Conservation (phyloP, 2,329 filamentous ascomycete genomes). For the Cladosporium sp. region DNA sequence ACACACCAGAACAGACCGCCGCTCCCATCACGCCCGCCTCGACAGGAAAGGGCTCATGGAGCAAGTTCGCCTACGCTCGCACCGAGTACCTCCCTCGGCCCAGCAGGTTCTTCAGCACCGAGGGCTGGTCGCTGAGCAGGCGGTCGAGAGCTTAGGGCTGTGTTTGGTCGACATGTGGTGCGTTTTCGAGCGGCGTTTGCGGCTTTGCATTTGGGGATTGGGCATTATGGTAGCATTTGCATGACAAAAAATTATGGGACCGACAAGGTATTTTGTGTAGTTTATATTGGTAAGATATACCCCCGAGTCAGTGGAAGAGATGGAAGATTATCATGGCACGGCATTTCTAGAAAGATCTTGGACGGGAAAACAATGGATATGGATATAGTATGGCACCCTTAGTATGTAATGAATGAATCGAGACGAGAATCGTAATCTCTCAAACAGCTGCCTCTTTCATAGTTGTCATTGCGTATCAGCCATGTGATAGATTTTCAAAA, state of each 20-base stretch:
- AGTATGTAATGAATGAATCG: not conserved
- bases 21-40: slow-evolving; percentile 3
- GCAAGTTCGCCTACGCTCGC: slow-evolving; percentile 1
- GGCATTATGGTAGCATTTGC: not conserved
- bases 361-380: too few species aligned
- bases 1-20: not conserved
- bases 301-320: slow-evolving; percentile 1
- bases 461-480: too few species aligned
- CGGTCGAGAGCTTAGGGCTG: not conserved
- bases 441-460: not conserved
- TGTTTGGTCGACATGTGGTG: not conserved
- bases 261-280: not conserved
- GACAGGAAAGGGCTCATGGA: not conserved
- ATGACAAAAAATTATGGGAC: not conserved
- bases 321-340: too few species aligned
- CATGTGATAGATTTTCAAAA: too few species aligned
- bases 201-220: not conserved
- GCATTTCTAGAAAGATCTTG: too few species aligned
- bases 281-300: not conserved
- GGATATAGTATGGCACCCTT: not conserved
- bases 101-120: slow-evolving; percentile 3
- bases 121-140: not conserved
- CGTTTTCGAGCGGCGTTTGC: not conserved
- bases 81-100: not conserved
- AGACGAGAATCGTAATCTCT: not conserved